These are phyloP conservation scores for Cladosporium austrohemisphaericum DNA, from an alignment of 2,329 filamentous ascomycete species.

Conservation along the genomic window DNA sequence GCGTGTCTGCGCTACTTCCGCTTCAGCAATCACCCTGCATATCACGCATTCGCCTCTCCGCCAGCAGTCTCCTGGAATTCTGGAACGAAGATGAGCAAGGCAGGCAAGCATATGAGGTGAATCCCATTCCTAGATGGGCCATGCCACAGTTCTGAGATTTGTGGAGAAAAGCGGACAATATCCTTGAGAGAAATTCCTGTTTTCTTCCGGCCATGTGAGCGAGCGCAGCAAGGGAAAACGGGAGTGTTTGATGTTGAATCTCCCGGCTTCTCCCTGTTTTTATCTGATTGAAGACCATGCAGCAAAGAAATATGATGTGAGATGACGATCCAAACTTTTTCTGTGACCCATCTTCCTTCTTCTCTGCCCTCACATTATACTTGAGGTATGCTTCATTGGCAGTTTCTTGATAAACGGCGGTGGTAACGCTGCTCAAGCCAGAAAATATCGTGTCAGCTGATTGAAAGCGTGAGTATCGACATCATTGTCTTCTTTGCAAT, in stretches of 20 bases:
- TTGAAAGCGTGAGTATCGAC: no score
- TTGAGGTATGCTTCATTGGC: no score
- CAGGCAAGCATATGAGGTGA: no score
- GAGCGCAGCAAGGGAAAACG: neutral
- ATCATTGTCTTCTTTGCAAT: no score
- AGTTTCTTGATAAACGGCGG: no score
- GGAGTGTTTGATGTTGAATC: neutral
- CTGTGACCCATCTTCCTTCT: no score
- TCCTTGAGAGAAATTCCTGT: neutral
- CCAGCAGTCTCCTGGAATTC: neutral
- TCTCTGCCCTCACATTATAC: no score
- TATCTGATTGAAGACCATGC: neutral
- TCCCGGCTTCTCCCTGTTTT: neutral
- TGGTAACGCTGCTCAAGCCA: no score
- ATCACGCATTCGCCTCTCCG: neutral
- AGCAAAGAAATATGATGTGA: conserved; percentile 10
- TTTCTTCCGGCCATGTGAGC: conserved; percentile 2
- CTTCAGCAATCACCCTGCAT: neutral
- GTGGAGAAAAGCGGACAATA: no score
- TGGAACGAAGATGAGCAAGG: neutral
- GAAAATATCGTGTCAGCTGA: no score
- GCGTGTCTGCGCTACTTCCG: neutral
- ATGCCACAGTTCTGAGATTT: no score
- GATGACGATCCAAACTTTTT: neutral
- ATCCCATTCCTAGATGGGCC: no score